Percentiles rank a stretch among this genome's conserved stretches.
Evolutionary conservation across 169 alveolate genomes (phyloP).

Genomic region (Plasmodium blacklocki): DNA sequence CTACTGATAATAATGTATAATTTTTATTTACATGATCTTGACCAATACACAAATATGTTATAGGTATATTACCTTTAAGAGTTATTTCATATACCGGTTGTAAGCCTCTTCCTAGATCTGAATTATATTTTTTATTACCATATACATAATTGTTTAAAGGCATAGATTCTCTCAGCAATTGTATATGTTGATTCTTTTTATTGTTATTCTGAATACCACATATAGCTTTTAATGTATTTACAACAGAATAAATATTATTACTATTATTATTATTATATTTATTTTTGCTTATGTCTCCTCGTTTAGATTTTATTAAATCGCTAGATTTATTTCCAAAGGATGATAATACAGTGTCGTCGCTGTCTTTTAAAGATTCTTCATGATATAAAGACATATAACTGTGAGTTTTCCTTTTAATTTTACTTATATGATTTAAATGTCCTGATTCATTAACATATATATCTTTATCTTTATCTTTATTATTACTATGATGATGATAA

Average conservation of each 20-base stretch:
- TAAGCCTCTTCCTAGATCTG: constrained; percentile 57
- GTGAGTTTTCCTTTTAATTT: background rate
- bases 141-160: constrained; percentile 55
- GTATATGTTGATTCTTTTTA: constrained; percentile 15
- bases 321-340: background rate
- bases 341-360: background rate
- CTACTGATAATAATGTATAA: constrained; percentile 88
- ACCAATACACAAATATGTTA: constrained; percentile 87
- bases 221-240: constrained; percentile 38
- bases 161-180: constrained; percentile 39
- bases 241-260: constrained; percentile 31
- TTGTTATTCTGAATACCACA: constrained; percentile 17
- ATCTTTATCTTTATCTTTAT: background rate
- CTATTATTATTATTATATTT: background rate
- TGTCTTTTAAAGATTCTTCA: background rate
- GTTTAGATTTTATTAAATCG: background rate
- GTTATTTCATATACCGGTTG: constrained; percentile 59
- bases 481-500: background rate
- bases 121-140: constrained; percentile 38
- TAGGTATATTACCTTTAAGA: constrained; percentile 32
- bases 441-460: background rate
- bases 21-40: constrained; percentile 85
- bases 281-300: background rate
- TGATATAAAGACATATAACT: background rate
- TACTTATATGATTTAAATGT: background rate